A percentile compares a stretch with the other conserved stretches of the same genome.
Conservation (phyloP, 768 basidiomycete species). For the Hemileccinum rubropunctum region DNA sequence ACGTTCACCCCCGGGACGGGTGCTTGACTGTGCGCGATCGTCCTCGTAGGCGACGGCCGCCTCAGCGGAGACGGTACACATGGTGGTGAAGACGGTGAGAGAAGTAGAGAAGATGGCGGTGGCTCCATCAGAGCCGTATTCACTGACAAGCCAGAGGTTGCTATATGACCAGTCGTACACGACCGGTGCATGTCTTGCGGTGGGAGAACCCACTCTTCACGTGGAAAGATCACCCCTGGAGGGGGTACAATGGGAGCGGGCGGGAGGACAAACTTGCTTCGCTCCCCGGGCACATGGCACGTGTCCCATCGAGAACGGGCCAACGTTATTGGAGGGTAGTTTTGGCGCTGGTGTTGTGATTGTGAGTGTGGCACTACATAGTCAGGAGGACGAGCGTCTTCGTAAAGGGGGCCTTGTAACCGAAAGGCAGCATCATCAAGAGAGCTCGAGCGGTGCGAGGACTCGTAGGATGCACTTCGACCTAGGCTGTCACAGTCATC, state of each 20-base stretch:
- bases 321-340: not conserved
- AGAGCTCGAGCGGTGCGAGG: slow-evolving; percentile 5
- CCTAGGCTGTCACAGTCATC: slow-evolving; percentile 27
- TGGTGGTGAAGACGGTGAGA: slow-evolving; percentile 14
- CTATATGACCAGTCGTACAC: not conserved
- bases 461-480: slow-evolving; percentile 18
- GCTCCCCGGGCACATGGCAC: slow-evolving; percentile 6
- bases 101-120: slow-evolving; percentile 10
- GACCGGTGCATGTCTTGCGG: slow-evolving; percentile 17
- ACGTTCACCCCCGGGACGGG: slow-evolving; percentile 6
- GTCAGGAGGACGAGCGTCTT: slow-evolving; percentile 6
- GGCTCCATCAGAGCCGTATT: slow-evolving; percentile 6
- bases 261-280: slow-evolving; percentile 1
- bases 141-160: slow-evolving; percentile 1
- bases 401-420: slow-evolving; percentile 3
- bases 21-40: slow-evolving; percentile 8
- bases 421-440: slow-evolving; percentile 4
- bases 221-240: slow-evolving; percentile 25
- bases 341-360: slow-evolving; percentile 8
- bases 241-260: slow-evolving; percentile 21
- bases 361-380: slow-evolving; percentile 16
- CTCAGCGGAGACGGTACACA: slow-evolving; percentile 7
- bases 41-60: slow-evolving; percentile 13
- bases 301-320: slow-evolving; percentile 12
- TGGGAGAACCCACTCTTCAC: slow-evolving; percentile 14